Base-by-base conservation (phyloP, 208 protist species). In the Plasmodiophora brassicae region DNA sequence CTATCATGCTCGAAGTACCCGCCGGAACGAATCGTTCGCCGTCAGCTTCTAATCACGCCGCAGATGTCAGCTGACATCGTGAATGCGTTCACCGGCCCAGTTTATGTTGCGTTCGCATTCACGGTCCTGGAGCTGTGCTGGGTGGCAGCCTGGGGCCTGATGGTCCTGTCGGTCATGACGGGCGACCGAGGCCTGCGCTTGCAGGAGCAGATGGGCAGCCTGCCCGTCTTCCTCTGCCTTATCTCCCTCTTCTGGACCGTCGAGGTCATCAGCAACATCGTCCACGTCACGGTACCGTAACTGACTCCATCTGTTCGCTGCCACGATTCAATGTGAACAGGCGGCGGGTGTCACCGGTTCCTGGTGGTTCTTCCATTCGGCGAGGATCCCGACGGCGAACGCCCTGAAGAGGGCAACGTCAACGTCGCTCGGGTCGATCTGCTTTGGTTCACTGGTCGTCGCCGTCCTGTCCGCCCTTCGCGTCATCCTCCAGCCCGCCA, bases 351-450 rank as follows among this genome's bases (percentile, higher is more conserved):
- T 57, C 14, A 25, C 25, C 25, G 50, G 20, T 28, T 28, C 20
- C 50, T 57, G 50, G 50, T 57, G 50, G 50, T 57, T 57, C 25
- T 28, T 14, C 50, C 20, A 25, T 28, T 57, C 50, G 14, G 14
- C 50, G 25, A 14, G 25, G 25, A 14, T 28, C 25, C 50, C 50
- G 25, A 57, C 50, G 50, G 25, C 25, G 50, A 25, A 14, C 25
- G 8, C 71, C n/a, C 35, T 84, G 10, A 41, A 41, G 35, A 8
- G 71, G 20, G 71, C 71, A 14, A 41, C 38, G 14, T 28, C 71
- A 8, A 84, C 71, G 14, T 84, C 71, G 35, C 38, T 84, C n/a
- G 71, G 71, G 14, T 84, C 71, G n/a, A 84, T 84, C 71, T 84
- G 71, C 38, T 84, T 84, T 39, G 71, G 71, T 14, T 84, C 71